phyloP scores from a whole-genome alignment of 2,329 filamentous ascomycete genomes.

The Claviceps sp. region DNA sequence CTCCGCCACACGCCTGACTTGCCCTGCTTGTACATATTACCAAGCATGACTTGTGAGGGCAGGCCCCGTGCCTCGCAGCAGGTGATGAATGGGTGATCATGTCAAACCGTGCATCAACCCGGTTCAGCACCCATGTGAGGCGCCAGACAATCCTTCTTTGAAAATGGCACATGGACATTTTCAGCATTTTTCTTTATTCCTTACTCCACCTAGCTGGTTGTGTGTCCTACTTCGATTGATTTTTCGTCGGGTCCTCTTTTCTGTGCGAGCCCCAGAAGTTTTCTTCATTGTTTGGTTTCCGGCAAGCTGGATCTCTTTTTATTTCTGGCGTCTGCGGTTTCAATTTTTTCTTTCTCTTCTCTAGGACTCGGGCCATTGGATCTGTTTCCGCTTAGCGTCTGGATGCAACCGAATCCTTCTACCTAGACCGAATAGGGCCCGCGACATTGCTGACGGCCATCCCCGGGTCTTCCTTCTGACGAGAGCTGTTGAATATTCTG shows the following conservation, averaged over 20 bases:
- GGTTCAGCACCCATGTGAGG: neutral
- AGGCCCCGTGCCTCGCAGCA: slow-evolving; percentile 1
- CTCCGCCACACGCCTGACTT: slow-evolving; percentile 6
- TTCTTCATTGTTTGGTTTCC: slow-evolving; percentile 12
- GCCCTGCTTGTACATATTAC: neutral
- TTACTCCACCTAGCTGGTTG: neutral
- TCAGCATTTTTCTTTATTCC: neutral
- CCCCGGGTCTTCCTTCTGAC: neutral
- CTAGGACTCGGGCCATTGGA: neutral
- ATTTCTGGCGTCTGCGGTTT: slow-evolving; percentile 6
- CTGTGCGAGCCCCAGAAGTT: slow-evolving; percentile 11
- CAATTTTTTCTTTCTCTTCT: neutral
- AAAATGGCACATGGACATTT: neutral
- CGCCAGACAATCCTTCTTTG: neutral
- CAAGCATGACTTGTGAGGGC: neutral
- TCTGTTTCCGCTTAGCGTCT: neutral
- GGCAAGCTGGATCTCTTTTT: slow-evolving; percentile 14
- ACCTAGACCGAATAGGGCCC: neutral
- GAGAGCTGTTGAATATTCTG: neutral
- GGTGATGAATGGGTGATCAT: neutral
- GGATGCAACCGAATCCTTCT: neutral
- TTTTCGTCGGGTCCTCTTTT: slow-evolving; percentile 15
- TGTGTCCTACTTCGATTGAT: neutral
- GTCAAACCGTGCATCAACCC: neutral
- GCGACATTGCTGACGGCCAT: neutral